A percentile compares a stretch with the other conserved stretches of the same genome.
Evolutionary conservation across 352 stramenopile genomes (phyloP).

Genomic region (Globisporangium nunn): DNA sequence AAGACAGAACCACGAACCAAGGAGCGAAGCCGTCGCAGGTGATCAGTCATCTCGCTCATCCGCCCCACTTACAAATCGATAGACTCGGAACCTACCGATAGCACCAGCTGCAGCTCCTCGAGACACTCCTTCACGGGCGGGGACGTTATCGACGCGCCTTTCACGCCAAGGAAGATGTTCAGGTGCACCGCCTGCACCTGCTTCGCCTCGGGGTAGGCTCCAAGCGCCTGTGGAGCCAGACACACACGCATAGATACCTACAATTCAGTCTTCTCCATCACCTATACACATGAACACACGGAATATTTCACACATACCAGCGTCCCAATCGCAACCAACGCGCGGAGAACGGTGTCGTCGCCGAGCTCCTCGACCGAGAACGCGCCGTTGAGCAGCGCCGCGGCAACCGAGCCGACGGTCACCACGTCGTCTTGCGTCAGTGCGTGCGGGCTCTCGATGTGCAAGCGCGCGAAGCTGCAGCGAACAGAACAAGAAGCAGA

Average conservation of each 20-base stretch:
- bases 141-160: constrained; percentile 34
- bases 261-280: not conserved
- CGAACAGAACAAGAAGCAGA: constrained; percentile 2
- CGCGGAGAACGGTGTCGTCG: constrained; percentile 71
- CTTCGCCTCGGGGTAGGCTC: constrained; percentile 30
- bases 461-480: constrained; percentile 35
- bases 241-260: not conserved
- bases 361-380: constrained; percentile 52
- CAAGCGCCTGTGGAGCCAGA: constrained; percentile 20
- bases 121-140: constrained; percentile 45
- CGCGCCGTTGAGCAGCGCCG: constrained; percentile 43
- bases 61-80: constrained; percentile 1
- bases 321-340: constrained; percentile 56
- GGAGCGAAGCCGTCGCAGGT: not conserved
- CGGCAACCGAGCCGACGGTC: constrained; percentile 36
- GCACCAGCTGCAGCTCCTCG: constrained; percentile 36
- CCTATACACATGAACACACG: not conserved
- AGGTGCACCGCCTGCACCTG: constrained; percentile 41
- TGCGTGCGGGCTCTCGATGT: constrained; percentile 20
- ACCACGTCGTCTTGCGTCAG: constrained; percentile 46
- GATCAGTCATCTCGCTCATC: not conserved
- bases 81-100: constrained; percentile 11
- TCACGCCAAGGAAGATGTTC: constrained; percentile 45
- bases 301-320: constrained; percentile 28
- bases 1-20: not conserved